Evolutionary conservation across 2,329 filamentous ascomycete species (phyloP).

Genomic region (Aquanectria penicillioides): DNA sequence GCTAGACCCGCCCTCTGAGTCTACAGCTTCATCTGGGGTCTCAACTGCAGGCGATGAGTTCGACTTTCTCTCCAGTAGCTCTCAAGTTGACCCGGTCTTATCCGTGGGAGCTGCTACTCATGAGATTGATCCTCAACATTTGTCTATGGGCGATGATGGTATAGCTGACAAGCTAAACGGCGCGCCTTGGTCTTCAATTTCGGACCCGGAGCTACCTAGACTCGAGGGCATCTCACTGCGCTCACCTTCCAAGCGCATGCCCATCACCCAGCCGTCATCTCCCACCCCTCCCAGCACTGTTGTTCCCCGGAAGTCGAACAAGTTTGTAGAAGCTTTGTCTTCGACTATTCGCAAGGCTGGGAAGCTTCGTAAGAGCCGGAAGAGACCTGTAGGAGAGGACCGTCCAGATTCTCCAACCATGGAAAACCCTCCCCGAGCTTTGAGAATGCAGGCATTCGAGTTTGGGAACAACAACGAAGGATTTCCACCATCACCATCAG

Average conservation of each 20-base stretch:
- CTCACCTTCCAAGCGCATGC: conserved; percentile 45
- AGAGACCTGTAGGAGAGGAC: conserved; percentile 33
- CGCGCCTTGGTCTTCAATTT: conserved; percentile 53
- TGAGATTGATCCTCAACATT: conserved; percentile 44
- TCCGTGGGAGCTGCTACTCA: conserved; percentile 33
- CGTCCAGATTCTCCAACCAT: conserved; percentile 46
- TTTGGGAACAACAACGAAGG: conserved; percentile 35
- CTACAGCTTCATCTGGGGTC: conserved; percentile 47
- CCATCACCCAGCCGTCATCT: conserved; percentile 45
- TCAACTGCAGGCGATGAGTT: conserved; percentile 49
- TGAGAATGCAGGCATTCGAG: conserved; percentile 45
- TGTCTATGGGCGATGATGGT: conserved; percentile 36
- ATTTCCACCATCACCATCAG: conserved; percentile 40
- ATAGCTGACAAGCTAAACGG: conserved; percentile 32
- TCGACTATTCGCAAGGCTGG: conserved; percentile 54
- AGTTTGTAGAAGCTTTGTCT: conserved; percentile 53
- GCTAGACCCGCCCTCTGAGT: conserved; percentile 43
- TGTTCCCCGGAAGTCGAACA: conserved; percentile 47
- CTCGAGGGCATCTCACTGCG: conserved; percentile 60
- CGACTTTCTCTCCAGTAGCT: conserved; percentile 49
- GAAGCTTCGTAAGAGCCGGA: conserved; percentile 46
- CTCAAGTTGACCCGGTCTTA: conserved; percentile 40
- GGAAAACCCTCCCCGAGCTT: conserved; percentile 46
- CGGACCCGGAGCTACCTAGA: conserved; percentile 58
- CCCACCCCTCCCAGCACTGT: conserved; percentile 45